Evolutionary conservation across 1,139 yeast genomes (phyloP), one percentile per base, ranked within the genome.

Genomic region (Geotrichum siamense): DNA sequence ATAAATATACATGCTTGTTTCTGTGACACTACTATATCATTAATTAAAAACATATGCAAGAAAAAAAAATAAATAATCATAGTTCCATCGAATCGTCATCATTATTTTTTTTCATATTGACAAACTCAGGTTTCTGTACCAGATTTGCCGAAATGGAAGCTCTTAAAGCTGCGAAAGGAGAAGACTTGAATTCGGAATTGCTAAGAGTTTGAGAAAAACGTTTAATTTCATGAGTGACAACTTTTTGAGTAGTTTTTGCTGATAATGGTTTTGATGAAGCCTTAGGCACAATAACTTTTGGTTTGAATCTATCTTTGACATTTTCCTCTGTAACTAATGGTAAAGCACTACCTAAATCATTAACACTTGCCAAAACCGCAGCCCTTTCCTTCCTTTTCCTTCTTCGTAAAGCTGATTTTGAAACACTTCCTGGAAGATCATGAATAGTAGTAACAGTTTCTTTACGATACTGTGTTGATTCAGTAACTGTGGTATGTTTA

Each of bases 331-430:
- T 45, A 12, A 51, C 46, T 3, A 39, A 51, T 0, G 65, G 66
- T 25, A 65, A 50, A 2, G 61, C 55, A 2, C 55, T 53, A 26
- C 63, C 53, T 16, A 65, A 50, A 28, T 53, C 57, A 19, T 55
- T 57, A 48, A 63, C 54, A 16, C 52, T 53, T 16, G 62, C 60
- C 0, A 54, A 57, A 12, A 64, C 54, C 16, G 60, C 59, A 2
- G 55, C 39, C 31, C 52, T 51, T 22, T 53, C 55, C 37, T 62
- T 62, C 12, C 56, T 48, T 28, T 52, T 55, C 35, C 46, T 52
- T 15, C 61, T 50, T 16, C 54, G 39, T 21, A 46, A 38, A 3
- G 57, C 41, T 6, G 64, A 57, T 38, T 63, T 63, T 13, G 64
- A 60, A 12, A 42, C 35, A 6, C 33, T 21, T 19, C 34, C 34